Conservation (phyloP, 345 rosid species). For the Sisymbrium irio region DNA sequence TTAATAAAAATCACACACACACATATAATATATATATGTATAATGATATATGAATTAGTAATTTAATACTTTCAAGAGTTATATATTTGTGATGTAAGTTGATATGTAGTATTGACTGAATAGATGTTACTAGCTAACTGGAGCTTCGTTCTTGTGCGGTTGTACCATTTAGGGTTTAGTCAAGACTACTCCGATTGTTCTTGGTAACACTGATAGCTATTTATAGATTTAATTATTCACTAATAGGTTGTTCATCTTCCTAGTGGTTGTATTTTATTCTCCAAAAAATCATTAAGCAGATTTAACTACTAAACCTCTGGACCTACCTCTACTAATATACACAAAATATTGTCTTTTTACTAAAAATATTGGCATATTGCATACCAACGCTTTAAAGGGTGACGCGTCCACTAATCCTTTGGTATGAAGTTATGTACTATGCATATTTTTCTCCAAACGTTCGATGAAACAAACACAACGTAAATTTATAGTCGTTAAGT, state of each 20-base stretch:
- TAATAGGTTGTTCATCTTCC: constrained; percentile 29
- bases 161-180: constrained; percentile 24
- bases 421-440: not conserved
- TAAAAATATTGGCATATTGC: not conserved
- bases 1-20: not conserved
- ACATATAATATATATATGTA: not conserved
- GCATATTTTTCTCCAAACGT: not conserved
- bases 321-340: constrained; percentile 6
- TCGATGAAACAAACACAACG: not conserved
- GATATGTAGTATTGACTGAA: not conserved
- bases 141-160: constrained; percentile 26
- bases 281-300: constrained; percentile 1
- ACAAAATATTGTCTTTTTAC: not conserved
- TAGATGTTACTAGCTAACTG: not conserved
- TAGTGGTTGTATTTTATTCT: constrained; percentile 4
- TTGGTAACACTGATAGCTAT: constrained; percentile 22
- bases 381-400: not conserved
- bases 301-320: constrained; percentile 7
- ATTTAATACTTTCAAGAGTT: not conserved
- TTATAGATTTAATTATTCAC: not conserved
- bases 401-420: constrained; percentile 3
- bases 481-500: not conserved
- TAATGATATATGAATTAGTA: not conserved
- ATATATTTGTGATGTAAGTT: not conserved
- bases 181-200: constrained; percentile 29